These are phyloP conservation scores for Stagonosporopsis rhizophila DNA, from an alignment of 2,329 filamentous ascomycete species.

Conservation along the genomic window DNA sequence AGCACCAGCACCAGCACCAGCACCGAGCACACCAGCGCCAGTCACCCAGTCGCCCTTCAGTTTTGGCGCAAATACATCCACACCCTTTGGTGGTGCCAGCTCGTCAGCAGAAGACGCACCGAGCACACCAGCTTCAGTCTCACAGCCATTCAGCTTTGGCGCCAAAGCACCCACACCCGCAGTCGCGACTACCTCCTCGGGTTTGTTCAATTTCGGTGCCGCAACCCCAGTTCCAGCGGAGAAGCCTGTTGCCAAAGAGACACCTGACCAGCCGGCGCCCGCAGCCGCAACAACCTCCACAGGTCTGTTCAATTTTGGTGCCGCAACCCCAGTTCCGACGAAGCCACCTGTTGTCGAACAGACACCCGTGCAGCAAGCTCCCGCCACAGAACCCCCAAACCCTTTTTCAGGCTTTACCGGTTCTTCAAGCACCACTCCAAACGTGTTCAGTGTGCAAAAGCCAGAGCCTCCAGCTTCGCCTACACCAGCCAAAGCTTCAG, in stretches of 20 bases:
- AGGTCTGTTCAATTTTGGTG: conserved; percentile 26
- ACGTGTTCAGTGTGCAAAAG: conserved; percentile 26
- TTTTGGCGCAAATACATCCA: conserved; percentile 9
- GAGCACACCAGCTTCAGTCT: conserved; percentile 25
- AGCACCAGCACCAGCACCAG: too few relatives aligned
- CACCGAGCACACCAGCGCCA: conserved; percentile 22
- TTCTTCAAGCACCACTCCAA: conserved; percentile 22
- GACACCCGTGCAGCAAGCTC: conserved; percentile 15
- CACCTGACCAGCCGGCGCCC: conserved; percentile 1
- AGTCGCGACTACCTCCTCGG: conserved; percentile 21
- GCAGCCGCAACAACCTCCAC: conserved; percentile 17
- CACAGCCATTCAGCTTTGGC: conserved; percentile 17
- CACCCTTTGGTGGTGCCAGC: conserved; percentile 22
- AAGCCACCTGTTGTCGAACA: conserved; percentile 18
- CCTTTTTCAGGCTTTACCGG: conserved; percentile 25
- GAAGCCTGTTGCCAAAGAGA: conserved; percentile 12
- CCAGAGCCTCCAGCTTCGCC: conserved; percentile 20
- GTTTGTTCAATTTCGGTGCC: conserved; percentile 26
- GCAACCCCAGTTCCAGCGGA: conserved; percentile 21
- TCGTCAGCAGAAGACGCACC: conserved; percentile 18
- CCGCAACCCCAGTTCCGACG: conserved; percentile 20
- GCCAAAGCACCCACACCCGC: background rate
- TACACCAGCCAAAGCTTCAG: conserved; percentile 23
- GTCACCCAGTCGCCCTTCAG: conserved; percentile 21
- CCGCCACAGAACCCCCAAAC: conserved; percentile 21